Base-by-base conservation (phyloP, 176 grass and related monocot species). In the Carex pumila region DNA sequence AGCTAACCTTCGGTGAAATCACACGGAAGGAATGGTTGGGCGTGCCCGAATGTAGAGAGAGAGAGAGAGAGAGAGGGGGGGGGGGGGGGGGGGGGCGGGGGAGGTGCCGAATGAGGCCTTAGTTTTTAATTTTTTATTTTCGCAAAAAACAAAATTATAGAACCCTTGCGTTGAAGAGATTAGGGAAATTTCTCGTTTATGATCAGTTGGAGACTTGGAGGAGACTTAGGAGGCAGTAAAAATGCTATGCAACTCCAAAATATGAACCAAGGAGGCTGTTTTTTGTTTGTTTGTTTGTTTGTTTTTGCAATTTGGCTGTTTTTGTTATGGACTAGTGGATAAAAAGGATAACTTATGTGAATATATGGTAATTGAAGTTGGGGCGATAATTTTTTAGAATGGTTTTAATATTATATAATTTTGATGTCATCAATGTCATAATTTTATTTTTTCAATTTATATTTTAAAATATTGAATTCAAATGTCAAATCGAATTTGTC, bases 1-100 rank as follows among this genome's bases (percentile, higher is more conserved):
- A 47, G 15, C 41, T 85, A 3, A 85, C 82, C 82, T 88, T 71
- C 1, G 71, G 50, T 9, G 56, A 71, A 87, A 84, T 84, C 53
- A 56, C 53, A 50, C 79, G 61, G 54, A 63, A 50, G 45, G 2
- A 47, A 45, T 49, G 66, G 85, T 53, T 59, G 57, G 55, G 79
- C n/a, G 56, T 12, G 45, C 13, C 10, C 30, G 70, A 61, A 58
- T 25, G 25, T 25, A 25, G 25, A 25, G 25, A 25, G 25, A 25
- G 25, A 22, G 32, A 15, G 36, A 71, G 49, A 50, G 54, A 7
- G 36, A 71, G 49, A 50, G 54, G 4, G 60, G 31, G 41, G 0
- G 25, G 0, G 25, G 0, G 25, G 0, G 25, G 0, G 39, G 49
- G 66, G 14, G 41, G 7, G 39, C 13, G 4, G 29, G 2, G 34